Conservation (phyloP, 352 stramenopile species). For the Globisporangium canariense region DNA sequence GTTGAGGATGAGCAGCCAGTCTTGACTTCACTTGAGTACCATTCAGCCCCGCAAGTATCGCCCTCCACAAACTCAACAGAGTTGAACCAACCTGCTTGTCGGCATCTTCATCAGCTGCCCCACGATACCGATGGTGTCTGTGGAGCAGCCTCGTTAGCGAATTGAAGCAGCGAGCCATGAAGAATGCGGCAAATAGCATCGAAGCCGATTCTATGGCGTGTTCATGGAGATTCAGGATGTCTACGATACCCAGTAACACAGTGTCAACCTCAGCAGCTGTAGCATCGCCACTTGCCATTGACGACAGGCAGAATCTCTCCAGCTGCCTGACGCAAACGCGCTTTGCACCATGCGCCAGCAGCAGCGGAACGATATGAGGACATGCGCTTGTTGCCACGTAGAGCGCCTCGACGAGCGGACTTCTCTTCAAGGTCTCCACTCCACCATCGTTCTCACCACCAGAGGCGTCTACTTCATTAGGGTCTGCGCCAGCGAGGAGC, state of each 20-base stretch:
- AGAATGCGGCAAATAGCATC: conserved; percentile 5
- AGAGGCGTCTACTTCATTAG: conserved; percentile 10
- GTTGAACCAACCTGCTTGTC: neutral
- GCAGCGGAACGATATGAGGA: conserved; percentile 18
- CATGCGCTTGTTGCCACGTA: conserved; percentile 4
- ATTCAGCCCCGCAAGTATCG: neutral
- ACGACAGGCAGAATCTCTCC: conserved; percentile 16
- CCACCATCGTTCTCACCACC: neutral
- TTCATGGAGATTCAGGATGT: neutral
- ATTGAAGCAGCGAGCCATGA: conserved; percentile 10
- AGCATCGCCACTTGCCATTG: neutral
- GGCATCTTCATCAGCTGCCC: neutral
- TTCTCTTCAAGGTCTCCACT: neutral
- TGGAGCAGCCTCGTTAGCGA: neutral
- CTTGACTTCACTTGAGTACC: neutral
- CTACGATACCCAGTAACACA: neutral
- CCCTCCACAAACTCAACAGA: conserved; percentile 1
- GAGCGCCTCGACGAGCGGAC: conserved; percentile 26
- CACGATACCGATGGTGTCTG: neutral
- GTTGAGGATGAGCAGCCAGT: neutral
- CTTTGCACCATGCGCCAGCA: conserved; percentile 26
- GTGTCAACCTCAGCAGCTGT: neutral
- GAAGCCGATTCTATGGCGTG: neutral
- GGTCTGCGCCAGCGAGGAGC: conserved; percentile 23
- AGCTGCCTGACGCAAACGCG: conserved; percentile 14